These are phyloP conservation scores for Fomitopsis betulina DNA, from an alignment of 1,284 basidiomycete genomes.

Conservation along the genomic window DNA sequence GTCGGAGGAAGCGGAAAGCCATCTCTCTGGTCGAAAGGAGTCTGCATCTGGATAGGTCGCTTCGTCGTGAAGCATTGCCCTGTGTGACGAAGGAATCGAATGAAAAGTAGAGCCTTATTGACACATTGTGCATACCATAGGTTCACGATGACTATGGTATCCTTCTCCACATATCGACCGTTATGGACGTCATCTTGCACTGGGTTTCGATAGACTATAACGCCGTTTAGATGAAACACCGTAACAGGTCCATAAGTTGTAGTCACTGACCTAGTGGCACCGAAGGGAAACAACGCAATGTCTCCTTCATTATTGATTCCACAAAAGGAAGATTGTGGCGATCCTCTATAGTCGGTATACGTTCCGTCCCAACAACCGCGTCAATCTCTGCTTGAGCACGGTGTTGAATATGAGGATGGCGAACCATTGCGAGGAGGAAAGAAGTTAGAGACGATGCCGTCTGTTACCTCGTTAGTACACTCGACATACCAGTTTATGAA, in stretches of 20 bases:
- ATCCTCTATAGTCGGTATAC: slow-evolving; percentile 27
- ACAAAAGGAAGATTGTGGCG: slow-evolving; percentile 26
- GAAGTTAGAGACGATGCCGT: too few relatives aligned
- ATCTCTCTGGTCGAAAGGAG: slow-evolving; percentile 26
- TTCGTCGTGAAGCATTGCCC: slow-evolving; percentile 27
- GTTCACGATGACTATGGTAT: background rate
- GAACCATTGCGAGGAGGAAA: slow-evolving; percentile 25
- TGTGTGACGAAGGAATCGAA: too few relatives aligned
- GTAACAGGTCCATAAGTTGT: too few relatives aligned
- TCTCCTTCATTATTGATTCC: slow-evolving; percentile 26
- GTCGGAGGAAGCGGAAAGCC: too few relatives aligned
- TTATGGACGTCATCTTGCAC: slow-evolving; percentile 24
- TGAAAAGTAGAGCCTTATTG: too few relatives aligned
- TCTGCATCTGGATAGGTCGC: slow-evolving; percentile 22
- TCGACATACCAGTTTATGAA: too few relatives aligned
- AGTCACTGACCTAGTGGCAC: slow-evolving; percentile 24
- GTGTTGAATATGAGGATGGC: slow-evolving; percentile 26
- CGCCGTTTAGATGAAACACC: background rate
- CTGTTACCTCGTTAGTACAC: too few relatives aligned
- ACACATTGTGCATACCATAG: background rate
- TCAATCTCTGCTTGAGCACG: slow-evolving; percentile 30
- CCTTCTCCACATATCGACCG: slow-evolving; percentile 21
- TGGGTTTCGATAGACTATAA: background rate
- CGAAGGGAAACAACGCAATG: slow-evolving; percentile 25
- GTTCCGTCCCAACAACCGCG: slow-evolving; percentile 22